Evolutionary conservation across 139 green algal species (phyloP), one percentile per base, ranked within the genome.

Genomic region (Deuterostichococcus epilithicus): DNA sequence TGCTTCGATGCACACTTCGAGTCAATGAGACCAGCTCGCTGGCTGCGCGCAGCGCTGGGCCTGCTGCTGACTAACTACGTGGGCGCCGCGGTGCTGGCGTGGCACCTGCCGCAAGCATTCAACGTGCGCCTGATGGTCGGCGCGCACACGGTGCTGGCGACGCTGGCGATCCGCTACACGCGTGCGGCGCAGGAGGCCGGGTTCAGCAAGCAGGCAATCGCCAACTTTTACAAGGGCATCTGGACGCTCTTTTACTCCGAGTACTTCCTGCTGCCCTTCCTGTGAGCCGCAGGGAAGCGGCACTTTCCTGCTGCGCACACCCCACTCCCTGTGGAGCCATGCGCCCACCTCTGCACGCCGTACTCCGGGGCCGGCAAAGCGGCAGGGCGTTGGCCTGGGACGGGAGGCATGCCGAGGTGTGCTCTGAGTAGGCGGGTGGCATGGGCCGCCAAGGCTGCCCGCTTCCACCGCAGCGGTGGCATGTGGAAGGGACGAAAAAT

Each of bases 191-290:
- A 94, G n/a, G 42, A 68, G 0, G 73, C 67, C 18, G 70, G 76
- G 22, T 97, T 95, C 86, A 90, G 75, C 26, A 78, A 88, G 73
- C 70, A 82, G 20, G 91, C 82, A 13, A 94, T 99, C 34, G 37
- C 82, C 22, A 78, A 47, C 47, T 98, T 92, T 82, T 97, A 97
- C 82, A 76, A 82, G 20, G 92, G 87, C 86, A 94, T 99, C 76
- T 99, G 96, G 96, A 96, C 95, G 75, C 84, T 98, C 23, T 99
- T 99, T 78, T 99, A 99, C 76, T 78, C 84, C 20, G 95, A 98
- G 82, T 99, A 99, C 73, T 45, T 87, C 3, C 68, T 98, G 65
- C 84, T 97, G 35, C 90, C 91, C 8, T 96, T 97, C 71, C 81
- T 98, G 23, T 97, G 68, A 90, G n/a, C n/a, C n/a, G n/a, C n/a